phyloP scores from a whole-genome alignment of 208 protist species.

The Naegleria lovaniensis region DNA sequence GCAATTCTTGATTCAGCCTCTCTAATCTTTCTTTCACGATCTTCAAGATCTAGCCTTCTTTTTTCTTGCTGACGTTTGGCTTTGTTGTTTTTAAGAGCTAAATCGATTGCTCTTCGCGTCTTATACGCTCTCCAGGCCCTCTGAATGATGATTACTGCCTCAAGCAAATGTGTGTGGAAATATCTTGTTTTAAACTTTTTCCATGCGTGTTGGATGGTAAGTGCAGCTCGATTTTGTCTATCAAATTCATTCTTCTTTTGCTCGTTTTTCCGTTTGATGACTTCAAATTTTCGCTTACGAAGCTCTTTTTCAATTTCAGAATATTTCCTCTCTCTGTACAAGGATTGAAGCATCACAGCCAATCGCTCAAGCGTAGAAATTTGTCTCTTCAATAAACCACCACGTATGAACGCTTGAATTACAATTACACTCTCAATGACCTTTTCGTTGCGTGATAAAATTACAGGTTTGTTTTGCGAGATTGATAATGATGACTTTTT shows the following conservation, averaged over 20 bases:
- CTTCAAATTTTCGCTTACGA: neutral
- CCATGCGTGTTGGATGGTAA: neutral
- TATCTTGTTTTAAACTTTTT: neutral
- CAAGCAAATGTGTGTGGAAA: neutral
- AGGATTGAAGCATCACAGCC: neutral
- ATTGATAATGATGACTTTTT: neutral
- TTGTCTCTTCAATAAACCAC: neutral
- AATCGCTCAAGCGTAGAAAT: neutral
- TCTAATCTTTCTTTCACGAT: neutral
- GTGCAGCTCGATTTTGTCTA: neutral
- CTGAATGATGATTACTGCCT: neutral
- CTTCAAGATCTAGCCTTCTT: neutral
- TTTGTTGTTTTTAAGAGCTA: neutral
- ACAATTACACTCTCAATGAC: neutral
- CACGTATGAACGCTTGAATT: neutral
- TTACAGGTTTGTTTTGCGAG: neutral
- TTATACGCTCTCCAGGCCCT: neutral
- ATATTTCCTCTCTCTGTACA: neutral
- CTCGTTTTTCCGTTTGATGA: neutral
- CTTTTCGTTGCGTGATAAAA: neutral
- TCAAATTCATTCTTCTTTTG: neutral
- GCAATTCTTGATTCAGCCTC: neutral
- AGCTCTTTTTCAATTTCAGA: neutral
- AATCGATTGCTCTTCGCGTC: neutral
- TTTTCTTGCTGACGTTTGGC: neutral